phyloP scores from a whole-genome alignment of 164 flowering plant genomes.

The Chloranthus sessilifolius region DNA sequence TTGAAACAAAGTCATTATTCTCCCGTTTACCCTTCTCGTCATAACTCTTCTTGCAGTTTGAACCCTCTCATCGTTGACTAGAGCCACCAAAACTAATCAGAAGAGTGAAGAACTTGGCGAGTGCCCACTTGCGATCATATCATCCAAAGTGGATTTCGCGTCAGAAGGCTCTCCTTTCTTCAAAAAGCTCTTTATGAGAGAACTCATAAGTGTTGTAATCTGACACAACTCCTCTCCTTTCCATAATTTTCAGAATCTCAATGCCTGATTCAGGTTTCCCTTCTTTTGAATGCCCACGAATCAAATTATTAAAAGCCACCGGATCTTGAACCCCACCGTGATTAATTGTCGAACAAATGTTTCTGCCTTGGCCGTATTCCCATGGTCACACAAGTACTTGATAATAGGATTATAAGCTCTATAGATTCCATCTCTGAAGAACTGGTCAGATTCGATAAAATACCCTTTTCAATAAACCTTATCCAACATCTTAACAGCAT shows the following conservation, averaged over 20 bases:
- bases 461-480: slow-evolving; percentile 72
- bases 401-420: slow-evolving; percentile 70
- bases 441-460: slow-evolving; percentile 48
- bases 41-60: slow-evolving; percentile 93
- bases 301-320: slow-evolving; percentile 61
- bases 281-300: slow-evolving; percentile 75
- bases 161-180: slow-evolving; percentile 79
- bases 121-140: slow-evolving; percentile 72
- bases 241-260: slow-evolving; percentile 78
- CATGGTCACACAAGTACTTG: slow-evolving; percentile 61
- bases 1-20: slow-evolving; percentile 77
- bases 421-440: slow-evolving; percentile 55
- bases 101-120: slow-evolving; percentile 55
- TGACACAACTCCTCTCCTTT: slow-evolving; percentile 47
- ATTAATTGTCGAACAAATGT: slow-evolving; percentile 58
- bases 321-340: slow-evolving; percentile 80
- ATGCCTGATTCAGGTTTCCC: slow-evolving; percentile 61
- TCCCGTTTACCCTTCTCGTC: slow-evolving; percentile 88
- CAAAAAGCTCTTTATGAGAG: slow-evolving; percentile 61
- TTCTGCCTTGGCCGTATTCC: slow-evolving; percentile 71
- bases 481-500: slow-evolving; percentile 63
- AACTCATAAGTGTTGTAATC: slow-evolving; percentile 44
- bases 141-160: slow-evolving; percentile 69
- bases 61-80: slow-evolving; percentile 68
- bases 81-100: slow-evolving; percentile 60